These are phyloP conservation scores for Botrytis fabae DNA, from an alignment of 2,329 filamentous ascomycete genomes.

Conservation along the genomic window DNA sequence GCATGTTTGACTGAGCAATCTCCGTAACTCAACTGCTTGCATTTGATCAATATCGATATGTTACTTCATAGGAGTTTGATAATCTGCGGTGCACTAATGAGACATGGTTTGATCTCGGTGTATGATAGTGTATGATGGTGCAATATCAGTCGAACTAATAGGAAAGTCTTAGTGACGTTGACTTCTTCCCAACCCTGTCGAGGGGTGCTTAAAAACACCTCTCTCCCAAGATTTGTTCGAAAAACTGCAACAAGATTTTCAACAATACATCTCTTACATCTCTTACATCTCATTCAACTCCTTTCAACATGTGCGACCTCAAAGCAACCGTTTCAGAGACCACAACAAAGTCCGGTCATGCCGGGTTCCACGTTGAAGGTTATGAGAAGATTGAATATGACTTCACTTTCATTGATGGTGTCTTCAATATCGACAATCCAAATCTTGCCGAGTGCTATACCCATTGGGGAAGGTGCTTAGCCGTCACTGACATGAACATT, in stretches of 20 bases:
- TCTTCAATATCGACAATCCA: slow-evolving; percentile 61
- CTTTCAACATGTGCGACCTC: slow-evolving; percentile 63
- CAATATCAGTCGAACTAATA: slow-evolving; percentile 3
- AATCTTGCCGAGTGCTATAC: slow-evolving; percentile 66
- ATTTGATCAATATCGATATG: slow-evolving; percentile 17
- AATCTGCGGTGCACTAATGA: slow-evolving; percentile 10
- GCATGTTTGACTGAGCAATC: slow-evolving; percentile 7
- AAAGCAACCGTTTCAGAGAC: slow-evolving; percentile 66
- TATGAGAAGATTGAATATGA: slow-evolving; percentile 78
- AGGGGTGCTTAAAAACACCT: neutral
- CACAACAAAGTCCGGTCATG: slow-evolving; percentile 42
- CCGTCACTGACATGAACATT: slow-evolving; percentile 71
- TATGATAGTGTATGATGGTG: slow-evolving; percentile 15
- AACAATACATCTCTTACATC: neutral
- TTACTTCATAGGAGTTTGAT: slow-evolving; percentile 7
- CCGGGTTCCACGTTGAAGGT: slow-evolving; percentile 68
- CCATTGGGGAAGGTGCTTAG: slow-evolving; percentile 64
- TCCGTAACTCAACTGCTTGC: slow-evolving; percentile 10
- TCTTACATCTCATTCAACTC: neutral
- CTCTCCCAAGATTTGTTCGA: neutral
- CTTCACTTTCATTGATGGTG: slow-evolving; percentile 70
- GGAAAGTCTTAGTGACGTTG: slow-evolving; percentile 11
- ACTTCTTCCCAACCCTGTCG: neutral
- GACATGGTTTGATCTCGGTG: slow-evolving; percentile 8
- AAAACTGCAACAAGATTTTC: neutral